Base-by-base conservation (phyloP, 192 early-diverging fungal genomes). In the Coemansia sp. region DNA sequence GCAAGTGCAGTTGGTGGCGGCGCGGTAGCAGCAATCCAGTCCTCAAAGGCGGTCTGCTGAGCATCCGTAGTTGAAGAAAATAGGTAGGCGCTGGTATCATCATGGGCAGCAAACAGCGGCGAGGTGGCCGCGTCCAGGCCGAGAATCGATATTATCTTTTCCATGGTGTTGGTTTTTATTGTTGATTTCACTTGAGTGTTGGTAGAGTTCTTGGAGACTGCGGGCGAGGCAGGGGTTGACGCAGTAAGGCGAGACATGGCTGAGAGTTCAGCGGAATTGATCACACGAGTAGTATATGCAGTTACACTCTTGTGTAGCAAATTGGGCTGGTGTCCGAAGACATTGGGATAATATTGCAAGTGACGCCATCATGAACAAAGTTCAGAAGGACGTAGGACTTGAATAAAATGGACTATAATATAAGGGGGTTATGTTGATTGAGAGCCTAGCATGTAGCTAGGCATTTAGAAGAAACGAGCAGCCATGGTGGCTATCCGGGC, bases 401-500 rank as follows among this genome's bases (percentile, higher is more conserved):
- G 58, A 50, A 56, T 23, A 49, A 14, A 65, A 60, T 58, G 26
- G 49, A 62, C 50, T n/a, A 66, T 56, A 70, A 56, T 10, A 56
- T 60, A 60, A 50, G 27, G 49, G 55, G 68, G 71, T 56, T 44
- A n/a, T 26, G 12, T 52, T 41, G 30, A 44, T 59, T 7, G 19
- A 54, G 51, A 18, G 66, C 57, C 77, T 67, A 68, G 71, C 71
- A 62, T 61, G 48, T 23, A 67, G 77, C 77, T 56, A 51, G 71
- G 64, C 68, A 55, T 51, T 80, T 80, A 80, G 77, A 80, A 80
- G 71, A 74, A 52, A 73, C 77, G 77, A 80, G 77, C 77, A 73
- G 77, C 77, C 77, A 80, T 80, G 32, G 19, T 63, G 71, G 71
- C 58, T 57, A 55, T 30, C 53, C 10, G 18, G 60, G 21, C 48